A percentile compares a stretch with the other conserved stretches of the same genome.
Conservation (phyloP, 768 basidiomycete species). For the Tubosaeta brunneosetosa region DNA sequence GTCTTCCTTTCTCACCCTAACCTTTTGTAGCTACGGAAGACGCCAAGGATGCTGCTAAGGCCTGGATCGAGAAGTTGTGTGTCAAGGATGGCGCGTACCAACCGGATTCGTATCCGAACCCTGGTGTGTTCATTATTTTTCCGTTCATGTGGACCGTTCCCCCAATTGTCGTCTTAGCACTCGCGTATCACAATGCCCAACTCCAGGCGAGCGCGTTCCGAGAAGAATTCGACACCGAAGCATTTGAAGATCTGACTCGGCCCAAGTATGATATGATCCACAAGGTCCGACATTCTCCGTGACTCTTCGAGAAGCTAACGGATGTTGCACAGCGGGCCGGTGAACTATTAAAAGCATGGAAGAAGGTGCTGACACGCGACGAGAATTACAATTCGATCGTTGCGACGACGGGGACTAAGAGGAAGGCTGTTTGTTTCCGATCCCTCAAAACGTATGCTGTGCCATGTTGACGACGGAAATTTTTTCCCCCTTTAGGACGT, state of each 20-base stretch:
- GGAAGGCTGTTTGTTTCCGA: slow-evolving; percentile 56
- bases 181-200: slow-evolving; percentile 85
- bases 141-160: not conserved
- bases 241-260: slow-evolving; percentile 77
- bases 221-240: slow-evolving; percentile 74
- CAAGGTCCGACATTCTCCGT: slow-evolving; percentile 44
- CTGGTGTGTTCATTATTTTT: slow-evolving; percentile 49
- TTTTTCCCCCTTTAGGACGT: slow-evolving; percentile 43
- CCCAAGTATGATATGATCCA: slow-evolving; percentile 78
- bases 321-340: slow-evolving; percentile 54
- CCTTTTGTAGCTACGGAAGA: slow-evolving; percentile 56
- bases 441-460: not conserved
- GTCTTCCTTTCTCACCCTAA: not conserved
- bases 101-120: slow-evolving; percentile 90
- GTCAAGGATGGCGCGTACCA: slow-evolving; percentile 77
- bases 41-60: slow-evolving; percentile 59
- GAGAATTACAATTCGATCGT: slow-evolving; percentile 54
- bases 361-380: slow-evolving; percentile 55
- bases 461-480: not conserved
- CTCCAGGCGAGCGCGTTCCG: slow-evolving; percentile 91
- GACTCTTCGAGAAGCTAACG: not conserved
- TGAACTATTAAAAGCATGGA: slow-evolving; percentile 66
- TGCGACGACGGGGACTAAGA: slow-evolving; percentile 52
- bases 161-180: slow-evolving; percentile 28
- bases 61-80: slow-evolving; percentile 74